phyloP scores from a whole-genome alignment of 2,329 filamentous ascomycete genomes.

The Paraphaeosphaeria sporulosa region DNA sequence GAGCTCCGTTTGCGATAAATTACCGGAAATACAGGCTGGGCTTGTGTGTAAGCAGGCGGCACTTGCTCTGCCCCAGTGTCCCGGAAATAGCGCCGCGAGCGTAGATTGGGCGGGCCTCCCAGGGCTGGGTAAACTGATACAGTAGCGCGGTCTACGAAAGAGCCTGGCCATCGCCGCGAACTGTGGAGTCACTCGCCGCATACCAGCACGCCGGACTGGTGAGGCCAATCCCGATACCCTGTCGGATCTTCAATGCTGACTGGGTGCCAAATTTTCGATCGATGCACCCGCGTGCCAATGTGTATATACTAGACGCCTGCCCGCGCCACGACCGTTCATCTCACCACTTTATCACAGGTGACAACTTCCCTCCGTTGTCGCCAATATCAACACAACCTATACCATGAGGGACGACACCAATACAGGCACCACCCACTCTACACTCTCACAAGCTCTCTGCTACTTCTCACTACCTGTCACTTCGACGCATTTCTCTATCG shows the following conservation, averaged over 20 bases:
- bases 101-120: neutral
- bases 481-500: constrained; percentile 40
- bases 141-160: neutral
- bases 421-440: constrained; percentile 8
- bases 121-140: neutral
- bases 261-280: constrained; percentile 1
- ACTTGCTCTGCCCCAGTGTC: neutral
- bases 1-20: neutral
- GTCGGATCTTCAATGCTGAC: neutral
- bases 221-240: neutral
- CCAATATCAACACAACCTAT: constrained; percentile 12
- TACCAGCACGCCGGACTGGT: neutral
- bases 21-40: neutral
- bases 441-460: constrained; percentile 31
- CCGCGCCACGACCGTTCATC: constrained; percentile 7
- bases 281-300: constrained; percentile 4
- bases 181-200: constrained; percentile 6
- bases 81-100: neutral
- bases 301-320: constrained; percentile 14
- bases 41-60: neutral
- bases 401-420: constrained; percentile 18
- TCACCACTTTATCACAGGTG: constrained; percentile 4
- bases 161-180: neutral
- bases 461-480: constrained; percentile 44
- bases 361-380: neutral